Base-by-base conservation (phyloP, 2,329 filamentous ascomycete species). In the Colletotrichum australisinense region DNA sequence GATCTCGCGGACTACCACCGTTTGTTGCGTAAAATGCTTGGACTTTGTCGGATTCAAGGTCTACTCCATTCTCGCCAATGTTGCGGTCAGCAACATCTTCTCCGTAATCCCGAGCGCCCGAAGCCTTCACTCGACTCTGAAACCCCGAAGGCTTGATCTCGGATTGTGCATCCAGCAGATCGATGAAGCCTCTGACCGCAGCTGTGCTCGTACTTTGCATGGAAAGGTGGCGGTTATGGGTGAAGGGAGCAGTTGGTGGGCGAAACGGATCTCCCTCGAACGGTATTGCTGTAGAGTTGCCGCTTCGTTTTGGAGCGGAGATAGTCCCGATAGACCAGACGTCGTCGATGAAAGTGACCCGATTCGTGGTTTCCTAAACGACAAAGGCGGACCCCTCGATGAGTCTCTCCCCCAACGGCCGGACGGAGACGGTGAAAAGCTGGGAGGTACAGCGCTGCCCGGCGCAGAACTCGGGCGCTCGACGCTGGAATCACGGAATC, bases 81-180 rank as follows among this genome's bases (percentile, higher is more conserved):
- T 93, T 93, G 42, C 91, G 85, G 75, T 92, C 89, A 1, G 90
- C 90, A 1, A 92, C 89, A 77, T 92, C 90, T 78, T 93, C 91
- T n/a, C 88, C 90, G 75, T 90, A 92, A 63, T 89, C 86, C 56
- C 85, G 84, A 0, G 83, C 82, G 1, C 89, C 89, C 0, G 87
- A 78, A 1, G 89, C 88, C 67, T 85, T 79, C 3, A 90, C 76
- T 19, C 88, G 84, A 11, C 82, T 81, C 60, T 82, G 81, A 75
- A 90, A 90, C 72, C 89, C 84, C 2, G 83, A 81, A 0, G 86
- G 84, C 32, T 79, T 85, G 52, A 91, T 82, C 30, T 84, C 86
- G 0, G 88, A 88, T 72, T 89, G 87, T 0, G 89, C 90, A 75
- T 92, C 90, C 2, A 92, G 82, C 1, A 92, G 79, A 74, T 92